Evolutionary conservation across 371 early-diverging fungal genomes (phyloP).

Genomic region (Apophysomyces trapeziformis): DNA sequence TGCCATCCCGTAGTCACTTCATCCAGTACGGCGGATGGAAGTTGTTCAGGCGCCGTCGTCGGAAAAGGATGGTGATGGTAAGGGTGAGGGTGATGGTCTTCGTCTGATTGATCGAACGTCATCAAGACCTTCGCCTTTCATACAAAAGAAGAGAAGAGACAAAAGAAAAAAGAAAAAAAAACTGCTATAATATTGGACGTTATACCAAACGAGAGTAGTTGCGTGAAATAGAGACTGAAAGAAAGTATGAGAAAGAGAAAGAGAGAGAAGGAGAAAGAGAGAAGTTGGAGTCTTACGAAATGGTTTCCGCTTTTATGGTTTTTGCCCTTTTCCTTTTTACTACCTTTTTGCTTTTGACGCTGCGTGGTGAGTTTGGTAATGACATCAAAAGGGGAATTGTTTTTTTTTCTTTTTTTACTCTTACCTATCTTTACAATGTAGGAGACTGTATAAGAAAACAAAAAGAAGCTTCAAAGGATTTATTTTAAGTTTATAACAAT

Average conservation of each 20-base stretch:
- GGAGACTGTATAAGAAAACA: neutral
- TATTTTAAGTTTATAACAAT: constrained; percentile 7
- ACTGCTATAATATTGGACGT: neutral
- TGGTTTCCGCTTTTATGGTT: neutral
- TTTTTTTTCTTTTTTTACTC: neutral
- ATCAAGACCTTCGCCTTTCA: constrained; percentile 14
- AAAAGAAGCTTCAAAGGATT: neutral
- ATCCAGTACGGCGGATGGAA: constrained; percentile 2
- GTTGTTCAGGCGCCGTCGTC: constrained; percentile 13
- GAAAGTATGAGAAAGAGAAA: constrained; percentile 2
- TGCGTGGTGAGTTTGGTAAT: constrained; percentile 3
- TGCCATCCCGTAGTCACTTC: neutral
- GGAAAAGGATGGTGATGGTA: constrained; percentile 13
- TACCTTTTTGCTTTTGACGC: neutral
- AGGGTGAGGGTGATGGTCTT: constrained; percentile 16
- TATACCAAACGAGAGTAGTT: constrained; percentile 11
- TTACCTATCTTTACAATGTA: neutral
- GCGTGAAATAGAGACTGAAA: neutral
- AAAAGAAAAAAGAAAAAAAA: constrained; percentile 10
- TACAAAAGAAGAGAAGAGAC: constrained; percentile 7
- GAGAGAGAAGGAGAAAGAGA: neutral
- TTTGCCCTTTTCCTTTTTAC: constrained; percentile 1
- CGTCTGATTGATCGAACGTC: constrained; percentile 12
- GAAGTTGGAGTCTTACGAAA: neutral
- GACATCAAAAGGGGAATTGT: neutral